A percentile compares a stretch with the other conserved stretches of the same genome.
These are phyloP conservation scores for Eimeria sp. DNA, from an alignment of 169 alveolate genomes.

Conservation along the genomic window DNA sequence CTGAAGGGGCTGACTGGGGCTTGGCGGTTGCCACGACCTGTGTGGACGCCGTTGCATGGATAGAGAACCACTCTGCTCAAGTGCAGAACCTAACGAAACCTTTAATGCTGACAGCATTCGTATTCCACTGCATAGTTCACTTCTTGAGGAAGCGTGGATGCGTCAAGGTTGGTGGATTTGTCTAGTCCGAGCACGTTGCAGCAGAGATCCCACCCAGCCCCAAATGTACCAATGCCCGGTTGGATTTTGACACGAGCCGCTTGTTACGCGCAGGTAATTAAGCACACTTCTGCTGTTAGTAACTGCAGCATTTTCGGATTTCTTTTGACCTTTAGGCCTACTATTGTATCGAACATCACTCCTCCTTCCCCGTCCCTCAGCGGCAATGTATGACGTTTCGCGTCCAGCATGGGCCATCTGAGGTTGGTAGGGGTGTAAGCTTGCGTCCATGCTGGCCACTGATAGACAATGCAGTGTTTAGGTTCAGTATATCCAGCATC, in stretches of 20 bases:
- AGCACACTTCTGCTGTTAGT: neutral
- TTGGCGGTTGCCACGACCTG: neutral
- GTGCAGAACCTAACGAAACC: neutral
- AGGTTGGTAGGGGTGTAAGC: neutral
- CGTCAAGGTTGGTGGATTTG: neutral
- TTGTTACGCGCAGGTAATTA: neutral
- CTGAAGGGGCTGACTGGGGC: constrained; percentile 17
- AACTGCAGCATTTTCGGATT: neutral
- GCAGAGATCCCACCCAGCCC: neutral
- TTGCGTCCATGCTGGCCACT: neutral
- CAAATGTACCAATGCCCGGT: neutral
- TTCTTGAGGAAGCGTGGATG: neutral
- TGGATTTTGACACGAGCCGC: neutral
- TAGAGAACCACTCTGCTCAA: neutral
- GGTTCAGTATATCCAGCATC: neutral
- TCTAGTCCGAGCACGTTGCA: neutral
- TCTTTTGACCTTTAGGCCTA: neutral
- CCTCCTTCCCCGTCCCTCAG: neutral
- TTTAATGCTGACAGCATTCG: neutral
- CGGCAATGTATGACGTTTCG: neutral
- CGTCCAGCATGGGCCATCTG: neutral
- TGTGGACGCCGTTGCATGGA: neutral
- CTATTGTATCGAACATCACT: neutral
- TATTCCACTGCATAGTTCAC: neutral
- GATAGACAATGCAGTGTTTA: neutral